Evolutionary conservation across 805 yeast species (phyloP), one percentile per base, ranked within the genome.

Genomic region (Myxozyma nipponensis): DNA sequence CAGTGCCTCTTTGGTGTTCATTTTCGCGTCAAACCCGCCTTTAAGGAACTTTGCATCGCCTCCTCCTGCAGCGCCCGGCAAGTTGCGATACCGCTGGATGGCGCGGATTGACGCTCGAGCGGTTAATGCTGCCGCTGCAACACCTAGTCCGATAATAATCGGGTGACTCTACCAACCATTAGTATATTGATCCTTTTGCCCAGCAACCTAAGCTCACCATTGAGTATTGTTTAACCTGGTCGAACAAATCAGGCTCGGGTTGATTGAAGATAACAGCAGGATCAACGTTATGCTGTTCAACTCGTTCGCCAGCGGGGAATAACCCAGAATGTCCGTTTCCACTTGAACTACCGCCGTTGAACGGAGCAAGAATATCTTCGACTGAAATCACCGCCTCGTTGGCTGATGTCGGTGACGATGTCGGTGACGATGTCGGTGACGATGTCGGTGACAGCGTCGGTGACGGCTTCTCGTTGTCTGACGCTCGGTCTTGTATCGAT

Each of bases 11-110:
- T 45, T 38, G 4, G 59, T 34, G 37, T 54, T 56, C 64, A 61
- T 61, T 68, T 91, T 93, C n/a, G 79, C 67, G 34, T 90, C 96
- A 69, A 91, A 91, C 1, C 96, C 87, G 50, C 98, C 98, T 66
- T 82, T 87, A 65, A 75, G 72, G 63, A 82, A 91, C 57, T 81
- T 78, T 57, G 80, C 78, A 9, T 38, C 47, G 25, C 41, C 36
- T 4, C 34, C 42, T 10, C 44, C 40, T 7, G 46, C 44, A 19
- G 47, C 47, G 26, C 35, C 48, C 19, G 56, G 50, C 4, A 46
- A 15, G 35, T 32, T 38, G 35, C 57, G 50, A 39, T 42, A 56
- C 4, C 60, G 51, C 30, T 46, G 56, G 21, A 57, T 38, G 23
- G 61, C 58, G 22, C 57, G 58, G 30, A 57, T 38, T 32, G 58